Base-by-base conservation (phyloP, 495 filamentous ascomycete species). In the Penicillium desertorum region DNA sequence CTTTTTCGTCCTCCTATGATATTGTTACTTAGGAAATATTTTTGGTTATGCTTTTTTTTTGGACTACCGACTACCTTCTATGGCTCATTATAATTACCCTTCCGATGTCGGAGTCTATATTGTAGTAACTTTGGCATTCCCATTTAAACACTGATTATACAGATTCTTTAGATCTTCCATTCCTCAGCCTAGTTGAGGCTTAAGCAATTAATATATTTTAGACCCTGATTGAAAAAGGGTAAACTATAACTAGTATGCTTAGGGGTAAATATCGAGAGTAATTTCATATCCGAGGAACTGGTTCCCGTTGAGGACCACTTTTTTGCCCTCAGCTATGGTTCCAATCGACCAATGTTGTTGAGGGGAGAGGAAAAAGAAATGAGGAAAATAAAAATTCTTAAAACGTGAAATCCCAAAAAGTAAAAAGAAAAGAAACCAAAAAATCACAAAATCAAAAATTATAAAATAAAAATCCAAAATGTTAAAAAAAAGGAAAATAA, bases 271-370 rank as follows among this genome's bases (percentile, higher is more conserved):
- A 17, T 9, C 0, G 2, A n/a, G 34, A 37, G n/a, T 30, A 23
- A 46, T 3, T 29, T 29, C 4, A 17, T 4, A 57, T 62, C 72
- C 71, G 62, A 72, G 70, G 72, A 69, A 72, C 71, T 75, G 72
- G 72, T 75, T 70, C 68, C 64, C 62, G 64, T 69, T 67, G 56
- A 59, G 60, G 62, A 59, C 66, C 66, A 63, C 66, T 59, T 66
- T 59, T 60, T 44, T n/a, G 39, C 60, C 61, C 65, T 64, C 68
- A 65, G 59, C 61, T 62, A 63, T 62, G 56, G 56, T 46, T 52
- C 58, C 32, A 57, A 14, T 34, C 30, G 0, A 34, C 58, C 59
- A 57, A 39, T 39, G 3, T 5, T 2, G 36, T 17, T 17, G 36
- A 39, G n/a, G 17, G 44, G 3, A 12, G 36, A 14, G 17, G 20